Base-by-base conservation (phyloP, 73 alveolate genomes). In the Paramecium sonneborni region DNA sequence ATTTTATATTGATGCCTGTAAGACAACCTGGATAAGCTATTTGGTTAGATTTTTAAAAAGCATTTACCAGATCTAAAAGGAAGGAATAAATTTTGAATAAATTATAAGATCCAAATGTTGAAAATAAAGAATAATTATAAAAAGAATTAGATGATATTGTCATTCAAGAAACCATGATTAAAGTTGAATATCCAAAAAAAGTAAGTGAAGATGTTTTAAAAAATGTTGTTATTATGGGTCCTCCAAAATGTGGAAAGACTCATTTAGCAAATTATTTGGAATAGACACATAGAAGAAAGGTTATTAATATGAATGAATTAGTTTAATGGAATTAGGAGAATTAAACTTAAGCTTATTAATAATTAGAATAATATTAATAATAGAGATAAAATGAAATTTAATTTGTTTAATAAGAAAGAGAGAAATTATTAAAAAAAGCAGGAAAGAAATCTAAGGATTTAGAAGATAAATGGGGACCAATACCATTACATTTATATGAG, bases 1-100 rank as follows among this genome's bases (percentile, higher is more conserved):
- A 96, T 52, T 94, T 93, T n/a, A 52, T 97, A 18, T 93, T 87
- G 68, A 76, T 96, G 86, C 95, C 97, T 39, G 97, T 96, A 1
- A 92, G 99, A 76, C 93, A 96, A 70, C 99, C 99, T 43, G 99
- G 99, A 2, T 93, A 93, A 35, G 98, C 98, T 5, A 94, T 98
- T 85, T 98, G 99, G 99, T 79, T 87, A 23, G 93, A 88, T 56
- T 52, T 97, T 24, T 95, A 95, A 26, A 95, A 96, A 76, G 94
- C 97, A 86, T 97, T 95, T 76, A 99, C 96, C 32, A 95, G 96
- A 93, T 97, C 93, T 92, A 96, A 95, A 58, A 95, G 92, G 85
- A 90, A 94, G 41, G 98, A 97, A n/a, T 96, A 96, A 57, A 93
- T 94, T 72, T 94, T 94, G 23, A 95, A 95, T 85, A 93, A 95